phyloP scores from a whole-genome alignment of 805 yeast genomes.

The Myxozyma monticola region DNA sequence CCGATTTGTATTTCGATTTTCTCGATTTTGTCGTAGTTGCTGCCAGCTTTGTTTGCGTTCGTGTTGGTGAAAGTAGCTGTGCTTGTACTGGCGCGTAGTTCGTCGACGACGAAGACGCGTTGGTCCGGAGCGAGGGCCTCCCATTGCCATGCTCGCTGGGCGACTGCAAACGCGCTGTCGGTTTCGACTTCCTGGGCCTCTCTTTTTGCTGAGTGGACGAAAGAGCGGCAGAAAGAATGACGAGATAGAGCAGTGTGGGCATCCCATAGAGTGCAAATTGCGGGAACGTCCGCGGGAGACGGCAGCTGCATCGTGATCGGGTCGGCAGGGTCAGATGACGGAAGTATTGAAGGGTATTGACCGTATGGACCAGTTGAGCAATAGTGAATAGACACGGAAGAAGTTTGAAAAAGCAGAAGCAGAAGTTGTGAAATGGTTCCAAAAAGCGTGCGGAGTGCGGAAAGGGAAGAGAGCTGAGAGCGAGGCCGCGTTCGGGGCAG shows the following conservation, averaged over 20 bases:
- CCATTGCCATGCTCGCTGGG: constrained; percentile 13
- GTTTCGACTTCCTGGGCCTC: constrained; percentile 2
- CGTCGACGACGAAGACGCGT: too few relatives aligned
- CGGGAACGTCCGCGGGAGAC: too few relatives aligned
- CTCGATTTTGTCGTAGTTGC: background rate
- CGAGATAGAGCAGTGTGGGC: background rate
- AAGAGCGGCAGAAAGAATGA: background rate
- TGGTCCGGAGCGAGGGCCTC: background rate
- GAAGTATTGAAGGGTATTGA: too few relatives aligned
- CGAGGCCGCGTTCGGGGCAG: background rate
- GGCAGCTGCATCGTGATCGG: too few relatives aligned
- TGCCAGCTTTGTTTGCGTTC: background rate
- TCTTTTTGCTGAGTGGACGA: background rate
- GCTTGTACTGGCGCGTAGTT: too few relatives aligned
- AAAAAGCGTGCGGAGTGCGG: too few relatives aligned
- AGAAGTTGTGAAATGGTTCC: too few relatives aligned
- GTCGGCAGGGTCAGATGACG: too few relatives aligned
- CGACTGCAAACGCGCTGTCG: constrained; percentile 2
- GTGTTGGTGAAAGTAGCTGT: background rate
- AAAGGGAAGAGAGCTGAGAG: too few relatives aligned
- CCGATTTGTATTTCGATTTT: background rate
- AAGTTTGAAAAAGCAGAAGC: too few relatives aligned
- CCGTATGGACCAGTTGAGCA: too few relatives aligned
- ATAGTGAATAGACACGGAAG: too few relatives aligned
- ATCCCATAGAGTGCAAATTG: background rate